These are phyloP conservation scores for Eucalyptus regnans DNA, from an alignment of 345 rosid genomes.

Conservation along the genomic window DNA sequence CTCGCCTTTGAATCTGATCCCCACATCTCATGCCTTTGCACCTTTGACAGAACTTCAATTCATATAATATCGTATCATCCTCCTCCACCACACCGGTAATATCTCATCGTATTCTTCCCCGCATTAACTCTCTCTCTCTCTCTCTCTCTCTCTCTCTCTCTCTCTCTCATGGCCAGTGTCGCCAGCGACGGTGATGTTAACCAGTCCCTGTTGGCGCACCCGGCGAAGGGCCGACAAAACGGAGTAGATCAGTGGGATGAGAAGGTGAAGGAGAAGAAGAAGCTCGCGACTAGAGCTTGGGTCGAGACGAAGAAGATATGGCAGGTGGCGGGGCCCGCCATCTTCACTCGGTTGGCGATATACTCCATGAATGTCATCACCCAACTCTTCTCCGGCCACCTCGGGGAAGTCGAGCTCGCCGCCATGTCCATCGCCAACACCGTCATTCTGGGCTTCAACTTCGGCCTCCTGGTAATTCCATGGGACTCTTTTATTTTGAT, in stretches of 20 bases:
- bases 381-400: slow-evolving; percentile 29
- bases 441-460: slow-evolving; percentile 28
- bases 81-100: background rate
- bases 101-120: background rate
- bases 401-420: slow-evolving; percentile 32
- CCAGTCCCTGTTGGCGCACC: background rate
- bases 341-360: slow-evolving; percentile 17
- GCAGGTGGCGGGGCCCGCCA: slow-evolving; percentile 27
- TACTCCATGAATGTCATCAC: slow-evolving; percentile 26
- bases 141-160: background rate
- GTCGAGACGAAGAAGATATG: slow-evolving; percentile 29
- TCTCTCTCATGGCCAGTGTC: background rate
- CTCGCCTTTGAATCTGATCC: background rate
- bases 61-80: background rate
- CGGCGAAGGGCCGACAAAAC: background rate
- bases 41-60: background rate
- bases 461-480: background rate
- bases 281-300: slow-evolving; percentile 15
- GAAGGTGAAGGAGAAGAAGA: background rate
- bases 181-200: background rate
- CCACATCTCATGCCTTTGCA: background rate
- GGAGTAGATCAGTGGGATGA: background rate
- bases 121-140: background rate
- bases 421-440: slow-evolving; percentile 23
- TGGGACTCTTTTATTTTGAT: background rate